A percentile compares a stretch with the other conserved stretches of the same genome.
These are phyloP conservation scores for Talaromyces sp. DNA, from an alignment of 2,329 filamentous ascomycete genomes.

Conservation along the genomic window DNA sequence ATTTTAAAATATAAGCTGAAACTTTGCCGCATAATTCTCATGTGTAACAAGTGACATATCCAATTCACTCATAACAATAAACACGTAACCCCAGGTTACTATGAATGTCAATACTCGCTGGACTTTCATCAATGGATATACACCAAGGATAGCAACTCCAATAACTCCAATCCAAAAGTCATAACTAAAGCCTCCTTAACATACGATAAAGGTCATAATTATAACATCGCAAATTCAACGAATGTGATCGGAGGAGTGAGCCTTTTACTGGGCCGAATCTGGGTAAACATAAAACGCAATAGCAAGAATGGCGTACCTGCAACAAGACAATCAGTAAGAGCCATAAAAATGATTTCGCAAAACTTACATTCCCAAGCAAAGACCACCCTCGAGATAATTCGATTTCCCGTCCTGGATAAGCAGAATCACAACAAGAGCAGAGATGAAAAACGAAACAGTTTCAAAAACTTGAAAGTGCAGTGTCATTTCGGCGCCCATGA, in stretches of 20 bases:
- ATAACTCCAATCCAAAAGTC: background rate
- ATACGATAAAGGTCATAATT: background rate
- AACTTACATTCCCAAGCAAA: slow-evolving; percentile 55
- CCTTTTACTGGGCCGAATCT: slow-evolving; percentile 20
- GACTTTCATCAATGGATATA: slow-evolving; percentile 14
- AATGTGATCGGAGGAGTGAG: background rate
- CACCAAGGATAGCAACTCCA: background rate
- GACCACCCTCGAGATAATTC: slow-evolving; percentile 77
- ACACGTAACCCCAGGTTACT: no score
- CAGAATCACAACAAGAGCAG: slow-evolving; percentile 67
- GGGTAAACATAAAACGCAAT: slow-evolving; percentile 46
- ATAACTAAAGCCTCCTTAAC: background rate
- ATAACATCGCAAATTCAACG: background rate
- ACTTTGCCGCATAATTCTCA: no score
- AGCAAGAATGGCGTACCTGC: slow-evolving; percentile 40
- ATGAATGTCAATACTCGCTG: no score
- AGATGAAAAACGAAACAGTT: slow-evolving; percentile 71
- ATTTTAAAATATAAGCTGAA: no score
- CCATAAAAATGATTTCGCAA: background rate
- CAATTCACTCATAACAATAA: no score
- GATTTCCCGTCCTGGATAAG: slow-evolving; percentile 74
- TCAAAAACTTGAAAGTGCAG: slow-evolving; percentile 77
- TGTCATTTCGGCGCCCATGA: slow-evolving; percentile 66
- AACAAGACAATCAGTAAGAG: slow-evolving; percentile 4
- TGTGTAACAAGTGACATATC: no score